These are phyloP conservation scores for Calonectria montana DNA, from an alignment of 2,329 filamentous ascomycete species.

Conservation along the genomic window DNA sequence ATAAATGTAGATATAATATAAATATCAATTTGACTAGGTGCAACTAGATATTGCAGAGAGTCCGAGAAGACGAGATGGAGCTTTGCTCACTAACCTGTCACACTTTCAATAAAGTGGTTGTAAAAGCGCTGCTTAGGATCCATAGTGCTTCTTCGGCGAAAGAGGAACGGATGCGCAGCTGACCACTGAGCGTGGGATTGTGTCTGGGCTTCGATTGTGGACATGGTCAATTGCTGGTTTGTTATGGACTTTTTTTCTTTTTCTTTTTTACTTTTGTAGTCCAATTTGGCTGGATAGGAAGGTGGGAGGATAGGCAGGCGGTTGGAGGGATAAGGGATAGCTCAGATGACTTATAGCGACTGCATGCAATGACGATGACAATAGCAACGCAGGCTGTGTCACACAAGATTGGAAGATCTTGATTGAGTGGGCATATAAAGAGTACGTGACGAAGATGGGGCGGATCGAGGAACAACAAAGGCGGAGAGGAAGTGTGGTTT, in stretches of 20 bases:
- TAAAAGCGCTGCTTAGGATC: slow-evolving; percentile 82
- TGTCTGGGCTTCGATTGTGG: slow-evolving; percentile 41
- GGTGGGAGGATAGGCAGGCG: not conserved
- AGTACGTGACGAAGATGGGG: slow-evolving; percentile 12
- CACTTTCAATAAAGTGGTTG: slow-evolving; percentile 82
- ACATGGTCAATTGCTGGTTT: slow-evolving; percentile 27
- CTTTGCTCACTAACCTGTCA: slow-evolving; percentile 68
- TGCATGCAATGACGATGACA: not conserved
- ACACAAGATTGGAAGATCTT: not conserved
- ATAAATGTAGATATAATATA: not conserved
- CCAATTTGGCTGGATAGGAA: not conserved
- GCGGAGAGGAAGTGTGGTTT: slow-evolving; percentile 19
- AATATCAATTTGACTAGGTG: not conserved
- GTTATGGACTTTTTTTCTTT: not conserved
- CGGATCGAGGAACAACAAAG: slow-evolving; percentile 6
- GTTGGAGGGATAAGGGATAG: not conserved
- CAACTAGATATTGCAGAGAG: not conserved
- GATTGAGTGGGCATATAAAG: not conserved
- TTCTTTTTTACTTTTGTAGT: slow-evolving; percentile 1
- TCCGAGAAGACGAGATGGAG: slow-evolving; percentile 5
- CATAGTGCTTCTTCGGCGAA: slow-evolving; percentile 43
- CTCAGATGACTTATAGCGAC: not conserved
- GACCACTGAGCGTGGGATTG: slow-evolving; percentile 37
- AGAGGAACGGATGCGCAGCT: slow-evolving; percentile 38
- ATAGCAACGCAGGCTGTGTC: not conserved